Base-by-base conservation (phyloP, 306 rosid species). In the Crotalaria pallida region DNA sequence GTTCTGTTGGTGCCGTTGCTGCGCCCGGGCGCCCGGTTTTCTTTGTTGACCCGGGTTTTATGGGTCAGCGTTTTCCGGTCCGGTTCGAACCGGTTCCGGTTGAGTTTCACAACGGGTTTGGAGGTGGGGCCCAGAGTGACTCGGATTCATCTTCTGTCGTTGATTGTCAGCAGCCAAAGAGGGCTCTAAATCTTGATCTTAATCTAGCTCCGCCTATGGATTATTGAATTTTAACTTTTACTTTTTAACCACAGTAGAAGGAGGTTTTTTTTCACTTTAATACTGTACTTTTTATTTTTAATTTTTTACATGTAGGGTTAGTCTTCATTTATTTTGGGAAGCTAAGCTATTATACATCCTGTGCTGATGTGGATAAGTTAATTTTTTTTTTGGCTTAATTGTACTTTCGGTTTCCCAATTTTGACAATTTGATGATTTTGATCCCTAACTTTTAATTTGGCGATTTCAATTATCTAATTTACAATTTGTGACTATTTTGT, bases 191-290 rank as follows among this genome's bases (percentile, higher is more conserved):
- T 65, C 90, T 88, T 13, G 90, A 88, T 79, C 93, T 88, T 22
- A 88, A 88, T 74, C 79, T 88, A 0, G 88, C 93, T 58, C 88
- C 89, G 1, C 93, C 93, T 0, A 47, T 65, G 79, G 90, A 88
- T 19, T 71, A 50, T 66, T 87, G 58, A 72, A 1, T 61, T 24
- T 48, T 57, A 43, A 55, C 11, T 12, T 18, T 49, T n/a, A n/a
- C n/a, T 60, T 69, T 21, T 45, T 7, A 24, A 24, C 29, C n/a
- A n/a, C n/a, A n/a, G n/a, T n/a, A n/a, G n/a, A n/a, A n/a, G n/a
- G n/a, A n/a, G n/a, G n/a, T n/a, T n/a, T n/a, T n/a, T 36, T 60
- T 61, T 16, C 47, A 31, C 7, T 5, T n/a, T 61, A 51, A 47
- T n/a, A 75, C 59, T 24, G 22, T 21, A 7, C 21, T 18, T 56